Evolutionary conservation across 495 filamentous ascomycete genomes (phyloP).

Genomic region (Hypoxylon intermedium): DNA sequence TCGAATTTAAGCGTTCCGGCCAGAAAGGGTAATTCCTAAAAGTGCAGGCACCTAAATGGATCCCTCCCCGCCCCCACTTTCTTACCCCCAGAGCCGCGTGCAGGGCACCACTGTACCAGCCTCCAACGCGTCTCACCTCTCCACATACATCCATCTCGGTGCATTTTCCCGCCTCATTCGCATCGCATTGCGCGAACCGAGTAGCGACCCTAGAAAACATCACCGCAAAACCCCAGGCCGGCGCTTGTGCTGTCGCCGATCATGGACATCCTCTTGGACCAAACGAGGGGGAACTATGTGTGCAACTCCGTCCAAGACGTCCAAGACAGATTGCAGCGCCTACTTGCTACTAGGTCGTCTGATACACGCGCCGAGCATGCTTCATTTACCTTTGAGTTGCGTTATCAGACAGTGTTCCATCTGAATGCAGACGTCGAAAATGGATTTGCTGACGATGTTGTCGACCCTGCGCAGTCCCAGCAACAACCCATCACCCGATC

Average conservation of each 20-base stretch:
- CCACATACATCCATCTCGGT: conserved; percentile 10
- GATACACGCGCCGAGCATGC: conserved; percentile 52
- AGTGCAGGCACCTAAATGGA: too few species aligned
- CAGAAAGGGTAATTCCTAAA: too few species aligned
- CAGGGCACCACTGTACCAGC: too few species aligned
- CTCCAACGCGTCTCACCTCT: conserved; percentile 20
- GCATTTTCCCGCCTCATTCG: not conserved
- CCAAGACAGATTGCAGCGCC: conserved; percentile 45
- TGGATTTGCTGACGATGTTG: conserved; percentile 37
- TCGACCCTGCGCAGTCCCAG: conserved; percentile 38
- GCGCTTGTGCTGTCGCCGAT: conserved; percentile 8
- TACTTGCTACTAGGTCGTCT: conserved; percentile 45
- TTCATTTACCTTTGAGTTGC: conserved; percentile 49
- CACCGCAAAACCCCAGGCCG: not conserved
- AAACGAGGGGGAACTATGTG: conserved; percentile 39
- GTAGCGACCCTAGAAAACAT: conserved; percentile 1
- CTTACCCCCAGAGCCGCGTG: conserved; percentile 4
- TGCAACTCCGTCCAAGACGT: conserved; percentile 52
- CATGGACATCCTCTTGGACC: conserved; percentile 50
- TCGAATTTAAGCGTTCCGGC: too few species aligned
- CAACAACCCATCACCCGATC: conserved; percentile 29
- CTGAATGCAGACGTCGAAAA: conserved; percentile 45
- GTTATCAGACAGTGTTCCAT: conserved; percentile 45
- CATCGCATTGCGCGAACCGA: conserved; percentile 10
- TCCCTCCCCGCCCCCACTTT: not conserved